These are phyloP conservation scores for Schwanniomyces polymorphus DNA, from an alignment of 805 yeast genomes.

Conservation along the genomic window DNA sequence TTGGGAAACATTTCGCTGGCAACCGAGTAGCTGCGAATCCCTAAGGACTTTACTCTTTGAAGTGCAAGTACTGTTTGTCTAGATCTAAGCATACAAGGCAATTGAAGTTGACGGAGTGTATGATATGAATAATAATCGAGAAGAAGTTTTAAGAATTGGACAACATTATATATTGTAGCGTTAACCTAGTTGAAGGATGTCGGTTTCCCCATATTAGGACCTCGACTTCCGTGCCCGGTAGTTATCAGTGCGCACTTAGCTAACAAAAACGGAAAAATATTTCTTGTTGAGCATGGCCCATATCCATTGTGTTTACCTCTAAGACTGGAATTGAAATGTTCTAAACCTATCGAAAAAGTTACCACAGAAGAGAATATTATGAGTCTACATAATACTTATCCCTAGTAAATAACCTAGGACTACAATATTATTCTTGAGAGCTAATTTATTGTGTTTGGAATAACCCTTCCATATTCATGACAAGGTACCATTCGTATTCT, in stretches of 20 bases:
- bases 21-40: not conserved
- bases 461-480: too few species aligned
- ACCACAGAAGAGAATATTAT: too few species aligned
- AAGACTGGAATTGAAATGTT: too few species aligned
- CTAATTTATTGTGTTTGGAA: too few species aligned
- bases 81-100: not conserved
- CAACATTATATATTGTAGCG: not conserved
- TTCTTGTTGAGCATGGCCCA: not conserved
- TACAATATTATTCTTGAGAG: too few species aligned
- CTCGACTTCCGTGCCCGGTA: not conserved
- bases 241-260: not conserved
- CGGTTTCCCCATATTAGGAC: not conserved
- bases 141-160: not conserved
- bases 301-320: too few species aligned
- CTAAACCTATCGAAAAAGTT: too few species aligned
- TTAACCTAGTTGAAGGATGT: not conserved
- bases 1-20: constrained; percentile 27
- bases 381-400: too few species aligned
- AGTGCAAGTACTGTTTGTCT: not conserved
- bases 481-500: too few species aligned
- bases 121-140: not conserved
- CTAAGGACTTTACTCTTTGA: not conserved
- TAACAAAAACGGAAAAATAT: not conserved
- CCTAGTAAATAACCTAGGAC: too few species aligned
- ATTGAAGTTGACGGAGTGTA: not conserved